Percentiles rank a stretch among this genome's conserved stretches.
Evolutionary conservation across 1,284 basidiomycete genomes (phyloP).

Genomic region (Apiotrichum domesticum): DNA sequence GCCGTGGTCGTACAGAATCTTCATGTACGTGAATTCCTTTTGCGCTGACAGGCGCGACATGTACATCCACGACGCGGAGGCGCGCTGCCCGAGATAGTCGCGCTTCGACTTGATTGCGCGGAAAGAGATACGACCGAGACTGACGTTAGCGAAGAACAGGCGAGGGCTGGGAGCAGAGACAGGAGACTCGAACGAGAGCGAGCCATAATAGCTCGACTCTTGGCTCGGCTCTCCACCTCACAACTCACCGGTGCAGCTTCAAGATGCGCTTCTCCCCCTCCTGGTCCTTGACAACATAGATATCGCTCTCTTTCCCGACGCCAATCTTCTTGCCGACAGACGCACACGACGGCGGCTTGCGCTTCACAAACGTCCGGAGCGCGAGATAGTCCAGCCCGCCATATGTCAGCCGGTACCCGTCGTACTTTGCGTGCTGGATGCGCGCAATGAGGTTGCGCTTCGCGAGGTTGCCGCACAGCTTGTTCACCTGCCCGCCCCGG

Average conservation of each 20-base stretch:
- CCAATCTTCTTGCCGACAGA: slow-evolving; percentile 96
- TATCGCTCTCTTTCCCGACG: slow-evolving; percentile 96
- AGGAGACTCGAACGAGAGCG: too few species aligned
- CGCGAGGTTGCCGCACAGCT: slow-evolving; percentile 79
- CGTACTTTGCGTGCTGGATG: slow-evolving; percentile 90
- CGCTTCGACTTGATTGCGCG: slow-evolving; percentile 94
- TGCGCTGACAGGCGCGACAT: slow-evolving; percentile 93
- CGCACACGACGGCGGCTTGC: slow-evolving; percentile 64
- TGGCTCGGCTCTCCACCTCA: too few species aligned
- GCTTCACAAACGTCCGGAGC: slow-evolving; percentile 83
- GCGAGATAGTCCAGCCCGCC: slow-evolving; percentile 96
- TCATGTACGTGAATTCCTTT: slow-evolving; percentile 99
- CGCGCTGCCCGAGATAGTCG: slow-evolving; percentile 93
- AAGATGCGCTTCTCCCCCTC: slow-evolving; percentile 80
- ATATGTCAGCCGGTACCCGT: slow-evolving; percentile 94
- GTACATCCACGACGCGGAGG: slow-evolving; percentile 99
- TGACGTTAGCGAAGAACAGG: slow-evolving; percentile 34
- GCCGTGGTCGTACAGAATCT: slow-evolving; percentile 85
- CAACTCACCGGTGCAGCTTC: slow-evolving; percentile 74
- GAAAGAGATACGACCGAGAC: slow-evolving; percentile 92
- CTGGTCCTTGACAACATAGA: slow-evolving; percentile 83
- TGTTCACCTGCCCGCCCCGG: slow-evolving; percentile 87
- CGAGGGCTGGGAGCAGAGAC: neutral
- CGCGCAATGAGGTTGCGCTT: slow-evolving; percentile 85
- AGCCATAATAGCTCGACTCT: too few species aligned